A percentile compares a stretch with the other conserved stretches of the same genome.
These are phyloP conservation scores for Chlamydomonas eustigma DNA, from an alignment of 139 green algal species.

Conservation along the genomic window DNA sequence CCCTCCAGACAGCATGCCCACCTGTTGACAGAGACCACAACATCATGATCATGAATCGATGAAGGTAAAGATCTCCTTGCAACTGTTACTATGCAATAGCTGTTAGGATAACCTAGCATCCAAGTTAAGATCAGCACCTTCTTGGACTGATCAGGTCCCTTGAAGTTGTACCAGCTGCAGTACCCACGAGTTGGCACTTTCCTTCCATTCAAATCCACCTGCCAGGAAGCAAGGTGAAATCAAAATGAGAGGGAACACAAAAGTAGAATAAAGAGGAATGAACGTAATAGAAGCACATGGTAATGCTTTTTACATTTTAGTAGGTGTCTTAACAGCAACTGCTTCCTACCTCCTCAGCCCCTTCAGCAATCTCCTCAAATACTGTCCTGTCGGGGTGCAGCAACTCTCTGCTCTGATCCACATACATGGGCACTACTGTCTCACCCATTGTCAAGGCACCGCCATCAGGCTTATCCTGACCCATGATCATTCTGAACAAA, in stretches of 20 bases:
- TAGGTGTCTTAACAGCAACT: no score
- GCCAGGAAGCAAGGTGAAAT: no score
- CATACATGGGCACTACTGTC: constrained; percentile 77
- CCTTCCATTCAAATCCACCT: constrained; percentile 59
- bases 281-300: no score
- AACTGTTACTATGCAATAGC: no score
- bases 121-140: constrained; percentile 54
- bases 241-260: background rate
- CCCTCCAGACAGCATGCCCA: constrained; percentile 46
- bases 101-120: no score
- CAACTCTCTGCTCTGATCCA: constrained; percentile 70
- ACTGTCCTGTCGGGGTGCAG: constrained; percentile 64
- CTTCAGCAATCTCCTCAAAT: constrained; percentile 45
- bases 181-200: constrained; percentile 66
- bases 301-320: no score
- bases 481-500: constrained; percentile 82
- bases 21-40: no score
- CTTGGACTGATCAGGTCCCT: constrained; percentile 73
- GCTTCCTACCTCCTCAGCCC: constrained; percentile 30
- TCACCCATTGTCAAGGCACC: constrained; percentile 45
- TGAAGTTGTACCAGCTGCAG: constrained; percentile 81
- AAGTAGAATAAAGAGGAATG: no score
- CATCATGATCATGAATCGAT: no score
- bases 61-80: no score
- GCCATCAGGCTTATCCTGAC: constrained; percentile 17